These are phyloP conservation scores for Pyricularia pennisetigena DNA, from an alignment of 2,329 filamentous ascomycete species.

Conservation along the genomic window DNA sequence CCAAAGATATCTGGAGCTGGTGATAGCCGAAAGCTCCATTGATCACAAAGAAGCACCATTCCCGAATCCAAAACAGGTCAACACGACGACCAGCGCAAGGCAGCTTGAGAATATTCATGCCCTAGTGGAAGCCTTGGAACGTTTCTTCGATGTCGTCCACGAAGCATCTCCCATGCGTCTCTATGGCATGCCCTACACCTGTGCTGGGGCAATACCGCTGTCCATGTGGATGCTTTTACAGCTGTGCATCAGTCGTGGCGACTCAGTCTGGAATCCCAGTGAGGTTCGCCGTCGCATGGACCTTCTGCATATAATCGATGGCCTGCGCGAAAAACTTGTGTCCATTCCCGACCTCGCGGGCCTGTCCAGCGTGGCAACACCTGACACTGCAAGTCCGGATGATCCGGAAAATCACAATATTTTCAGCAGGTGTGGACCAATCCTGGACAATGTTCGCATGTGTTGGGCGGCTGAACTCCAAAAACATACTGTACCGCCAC, in stretches of 20 bases:
- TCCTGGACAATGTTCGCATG: neutral
- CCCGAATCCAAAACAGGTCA: neutral
- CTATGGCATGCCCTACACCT: slow-evolving; percentile 19
- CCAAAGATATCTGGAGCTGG: slow-evolving; percentile 24
- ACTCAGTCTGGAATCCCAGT: neutral
- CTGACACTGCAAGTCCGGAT: neutral
- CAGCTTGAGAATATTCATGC: slow-evolving; percentile 14
- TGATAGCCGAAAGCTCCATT: slow-evolving; percentile 25
- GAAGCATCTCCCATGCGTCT: slow-evolving; percentile 17
- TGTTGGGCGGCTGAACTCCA: neutral
- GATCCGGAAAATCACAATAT: neutral
- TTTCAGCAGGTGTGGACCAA: neutral
- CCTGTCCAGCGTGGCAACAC: neutral
- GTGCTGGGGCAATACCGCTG: neutral
- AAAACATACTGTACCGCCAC: neutral
- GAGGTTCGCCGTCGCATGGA: neutral
- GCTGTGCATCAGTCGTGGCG: neutral
- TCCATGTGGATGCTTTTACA: neutral
- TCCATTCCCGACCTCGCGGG: neutral
- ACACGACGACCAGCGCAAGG: slow-evolving; percentile 7
- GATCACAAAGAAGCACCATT: slow-evolving; percentile 1
- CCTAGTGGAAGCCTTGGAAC: slow-evolving; percentile 18
- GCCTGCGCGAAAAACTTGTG: neutral
- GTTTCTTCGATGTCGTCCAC: slow-evolving; percentile 23
- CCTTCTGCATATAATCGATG: neutral